A percentile compares a stretch with the other conserved stretches of the same genome.
Evolutionary conservation across 257 asterid species (phyloP).

Genomic region (Scutellaria baicalensis): DNA sequence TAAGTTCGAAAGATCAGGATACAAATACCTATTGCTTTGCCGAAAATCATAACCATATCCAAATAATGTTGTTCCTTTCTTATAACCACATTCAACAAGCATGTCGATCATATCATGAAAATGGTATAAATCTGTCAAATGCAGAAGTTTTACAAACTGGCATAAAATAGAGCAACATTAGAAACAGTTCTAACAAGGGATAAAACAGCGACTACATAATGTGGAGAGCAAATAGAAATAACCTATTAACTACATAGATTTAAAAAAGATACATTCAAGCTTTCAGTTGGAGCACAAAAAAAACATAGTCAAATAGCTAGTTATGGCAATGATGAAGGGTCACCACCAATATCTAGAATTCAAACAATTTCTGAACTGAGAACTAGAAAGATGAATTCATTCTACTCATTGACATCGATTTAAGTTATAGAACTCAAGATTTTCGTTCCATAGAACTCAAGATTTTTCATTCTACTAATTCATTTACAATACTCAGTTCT

Average conservation of each 20-base stretch:
- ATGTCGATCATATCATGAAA: slow-evolving; percentile 92
- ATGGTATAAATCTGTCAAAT: slow-evolving; percentile 60
- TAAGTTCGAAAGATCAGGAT: slow-evolving; percentile 5
- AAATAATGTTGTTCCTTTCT: slow-evolving; percentile 87
- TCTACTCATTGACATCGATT: neutral
- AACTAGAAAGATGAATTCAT: neutral
- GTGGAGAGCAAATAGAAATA: neutral
- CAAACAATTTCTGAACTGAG: neutral
- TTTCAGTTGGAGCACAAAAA: neutral
- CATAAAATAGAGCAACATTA: slow-evolving; percentile 8
- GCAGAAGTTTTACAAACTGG: slow-evolving; percentile 74
- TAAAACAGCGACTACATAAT: neutral
- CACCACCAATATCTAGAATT: neutral
- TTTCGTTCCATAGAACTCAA: neutral
- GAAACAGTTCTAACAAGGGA: neutral
- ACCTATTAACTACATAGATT: neutral
- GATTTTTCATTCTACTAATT: neutral
- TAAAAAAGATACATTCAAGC: neutral
- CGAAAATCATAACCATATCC: slow-evolving; percentile 97
- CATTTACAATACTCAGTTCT: too few species aligned
- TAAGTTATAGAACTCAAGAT: neutral
- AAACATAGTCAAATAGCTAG: neutral
- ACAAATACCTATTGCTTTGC: slow-evolving; percentile 79
- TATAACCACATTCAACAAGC: slow-evolving; percentile 94
- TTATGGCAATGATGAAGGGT: neutral